Evolutionary conservation across 352 stramenopile genomes (phyloP), one percentile per base, ranked within the genome.

Genomic region (Phytophthora citricola): DNA sequence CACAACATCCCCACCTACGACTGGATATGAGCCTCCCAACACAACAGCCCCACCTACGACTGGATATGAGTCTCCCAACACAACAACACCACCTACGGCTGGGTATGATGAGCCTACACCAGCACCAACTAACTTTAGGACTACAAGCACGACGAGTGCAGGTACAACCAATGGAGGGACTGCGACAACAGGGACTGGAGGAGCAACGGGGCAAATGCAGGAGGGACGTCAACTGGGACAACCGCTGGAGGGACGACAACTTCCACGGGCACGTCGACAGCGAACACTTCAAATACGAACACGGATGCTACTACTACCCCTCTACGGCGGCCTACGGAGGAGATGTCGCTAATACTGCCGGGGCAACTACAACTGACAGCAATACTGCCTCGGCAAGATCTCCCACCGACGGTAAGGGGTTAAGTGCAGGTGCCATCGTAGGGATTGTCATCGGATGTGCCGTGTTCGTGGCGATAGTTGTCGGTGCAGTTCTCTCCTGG

Each of bases 381-480:
- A 34, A 22, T 10, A 56, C 34, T 45, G 32, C 32, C 14, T 12
- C 31, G 31, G 31, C 31, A 34, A 34, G 11, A 2, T 34, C 31
- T 34, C 31, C 31, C 11, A 11, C 31, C 11, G 31, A 11, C 1
- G 26, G 49, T 12, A 34, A 14, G 7, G 27, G 10, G 10, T 40
- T 70, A 31, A 27, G 58, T 17, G 32, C 52, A 26, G 58, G 58
- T 10, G 45, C 44, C 12, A 65, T 73, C 27, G 41, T 36, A 34
- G 58, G 65, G n/a, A 73, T 73, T 31, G 47, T 46, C 32, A 41
- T 73, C 26, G 65, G 50, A 1, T 64, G 65, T 48, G 58, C 36
- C 20, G 51, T 63, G 10, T 62, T 73, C 26, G 58, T 69, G 17
- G 65, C 65, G 15, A 31, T 63, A 20, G 39, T 73, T 20, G 58